Percentiles rank a stretch among this genome's conserved stretches.
Conservation (phyloP, 139 green algal genomes). For the Nannochloris sp. region DNA sequence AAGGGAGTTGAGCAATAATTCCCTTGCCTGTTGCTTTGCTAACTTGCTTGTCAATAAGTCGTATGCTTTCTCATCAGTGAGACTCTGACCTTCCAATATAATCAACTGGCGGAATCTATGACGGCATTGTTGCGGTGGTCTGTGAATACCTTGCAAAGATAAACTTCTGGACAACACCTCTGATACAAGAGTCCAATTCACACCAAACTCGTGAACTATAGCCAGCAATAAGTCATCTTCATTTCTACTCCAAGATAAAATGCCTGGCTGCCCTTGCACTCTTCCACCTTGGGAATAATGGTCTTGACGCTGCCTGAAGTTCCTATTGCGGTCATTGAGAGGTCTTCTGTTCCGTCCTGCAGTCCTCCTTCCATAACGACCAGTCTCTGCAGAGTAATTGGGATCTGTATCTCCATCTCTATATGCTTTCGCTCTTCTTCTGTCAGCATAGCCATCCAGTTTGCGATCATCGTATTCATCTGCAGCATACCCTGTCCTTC, state of each 20-base stretch:
- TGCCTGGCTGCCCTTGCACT: not conserved
- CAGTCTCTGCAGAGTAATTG: not conserved
- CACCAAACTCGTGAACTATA: conserved; percentile 62
- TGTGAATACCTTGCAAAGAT: conserved; percentile 44
- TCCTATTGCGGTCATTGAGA: not conserved
- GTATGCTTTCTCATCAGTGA: conserved; percentile 24
- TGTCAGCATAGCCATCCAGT: not conserved
- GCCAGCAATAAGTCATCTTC: conserved; percentile 59
- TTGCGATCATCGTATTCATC: not conserved
- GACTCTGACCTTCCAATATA: conserved; percentile 5
- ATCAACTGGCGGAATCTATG: conserved; percentile 31
- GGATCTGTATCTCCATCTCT: not conserved
- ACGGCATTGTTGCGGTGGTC: conserved; percentile 33
- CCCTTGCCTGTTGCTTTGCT: conserved; percentile 25
- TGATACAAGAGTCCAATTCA: conserved; percentile 57
- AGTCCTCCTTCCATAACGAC: not conserved
- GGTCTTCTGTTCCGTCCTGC: not conserved
- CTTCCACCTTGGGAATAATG: not conserved
- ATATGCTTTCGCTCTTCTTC: not conserved
- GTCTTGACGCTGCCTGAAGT: conserved; percentile 4
- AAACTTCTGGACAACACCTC: conserved; percentile 42
- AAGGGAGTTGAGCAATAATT: conserved; percentile 31
- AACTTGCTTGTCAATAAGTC: conserved; percentile 14
- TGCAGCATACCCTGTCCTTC: not conserved
- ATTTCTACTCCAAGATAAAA: conserved; percentile 20